Evolutionary conservation across 176 grass and related monocot species (phyloP).

Genomic region (Otatea glauca): DNA sequence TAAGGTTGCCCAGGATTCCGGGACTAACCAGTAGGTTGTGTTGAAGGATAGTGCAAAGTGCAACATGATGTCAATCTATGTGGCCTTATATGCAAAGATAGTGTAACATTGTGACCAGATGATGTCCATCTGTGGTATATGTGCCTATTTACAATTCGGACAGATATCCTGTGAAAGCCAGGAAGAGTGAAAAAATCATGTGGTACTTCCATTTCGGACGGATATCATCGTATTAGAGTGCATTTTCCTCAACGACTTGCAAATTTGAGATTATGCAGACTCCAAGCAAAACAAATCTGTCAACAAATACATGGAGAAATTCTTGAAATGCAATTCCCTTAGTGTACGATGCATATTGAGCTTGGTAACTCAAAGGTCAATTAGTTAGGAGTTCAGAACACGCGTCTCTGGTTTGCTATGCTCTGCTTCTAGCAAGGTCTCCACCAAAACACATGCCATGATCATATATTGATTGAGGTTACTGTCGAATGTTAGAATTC

Average conservation of each 20-base stretch:
- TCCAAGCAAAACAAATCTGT: no score
- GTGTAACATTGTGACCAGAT: no score
- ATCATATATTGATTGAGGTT: neutral
- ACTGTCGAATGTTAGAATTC: no score
- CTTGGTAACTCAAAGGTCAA: no score
- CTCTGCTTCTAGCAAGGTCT: neutral
- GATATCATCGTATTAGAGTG: neutral
- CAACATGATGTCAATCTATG: neutral
- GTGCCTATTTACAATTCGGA: no score
- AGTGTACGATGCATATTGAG: no score
- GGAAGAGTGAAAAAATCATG: neutral
- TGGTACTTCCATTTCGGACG: neutral
- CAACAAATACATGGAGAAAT: no score
- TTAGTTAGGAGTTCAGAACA: neutral
- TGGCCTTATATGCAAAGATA: neutral
- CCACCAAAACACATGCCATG: neutral
- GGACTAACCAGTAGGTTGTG: neutral
- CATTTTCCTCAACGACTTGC: no score
- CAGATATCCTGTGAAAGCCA: no score
- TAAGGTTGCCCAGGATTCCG: neutral
- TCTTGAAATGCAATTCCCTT: no score
- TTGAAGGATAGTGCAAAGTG: neutral
- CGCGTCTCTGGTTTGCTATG: neutral
- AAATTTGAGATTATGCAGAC: no score
- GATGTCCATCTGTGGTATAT: no score